Evolutionary conservation across 2,329 filamentous ascomycete genomes (phyloP).

Genomic region (Neopestalotiopsis sp.): DNA sequence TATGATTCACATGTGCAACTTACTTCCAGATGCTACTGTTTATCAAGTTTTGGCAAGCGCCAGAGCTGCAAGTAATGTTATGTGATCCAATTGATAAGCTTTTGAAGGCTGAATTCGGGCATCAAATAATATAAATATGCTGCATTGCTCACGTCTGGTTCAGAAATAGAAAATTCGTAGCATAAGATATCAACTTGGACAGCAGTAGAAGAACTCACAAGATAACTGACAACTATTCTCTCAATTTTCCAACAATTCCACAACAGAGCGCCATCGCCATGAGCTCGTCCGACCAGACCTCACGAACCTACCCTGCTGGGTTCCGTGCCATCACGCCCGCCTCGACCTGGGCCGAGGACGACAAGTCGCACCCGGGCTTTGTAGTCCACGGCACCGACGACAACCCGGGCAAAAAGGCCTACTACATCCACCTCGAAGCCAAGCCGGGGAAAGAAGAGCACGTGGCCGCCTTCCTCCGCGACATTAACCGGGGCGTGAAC

Average conservation of each 20-base stretch:
- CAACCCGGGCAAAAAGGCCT: slow-evolving; percentile 18
- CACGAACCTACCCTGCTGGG: not conserved
- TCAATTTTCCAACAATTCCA: not conserved
- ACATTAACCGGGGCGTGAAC: slow-evolving; percentile 12
- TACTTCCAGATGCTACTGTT: too few species aligned
- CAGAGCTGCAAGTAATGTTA: too few species aligned
- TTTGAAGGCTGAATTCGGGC: not conserved
- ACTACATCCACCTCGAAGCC: slow-evolving; percentile 19
- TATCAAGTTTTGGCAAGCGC: too few species aligned
- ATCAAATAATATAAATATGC: not conserved
- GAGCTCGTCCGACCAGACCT: not conserved
- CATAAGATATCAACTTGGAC: not conserved
- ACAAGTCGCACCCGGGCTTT: slow-evolving; percentile 14
- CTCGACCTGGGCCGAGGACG: slow-evolving; percentile 9
- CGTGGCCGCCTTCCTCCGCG: slow-evolving; percentile 15
- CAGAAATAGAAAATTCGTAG: too few species aligned
- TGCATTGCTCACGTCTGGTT: too few species aligned
- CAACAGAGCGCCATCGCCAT: not conserved
- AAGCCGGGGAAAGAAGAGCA: slow-evolving; percentile 17
- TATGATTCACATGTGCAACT: not conserved
- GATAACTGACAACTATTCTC: not conserved
- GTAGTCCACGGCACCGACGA: slow-evolving; percentile 14
- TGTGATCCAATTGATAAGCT: not conserved
- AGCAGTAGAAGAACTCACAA: not conserved
- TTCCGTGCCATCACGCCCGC: slow-evolving; percentile 6